A percentile compares a stretch with the other conserved stretches of the same genome.
Conservation (phyloP, 495 filamentous ascomycete species). For the Copromyces sp. region DNA sequence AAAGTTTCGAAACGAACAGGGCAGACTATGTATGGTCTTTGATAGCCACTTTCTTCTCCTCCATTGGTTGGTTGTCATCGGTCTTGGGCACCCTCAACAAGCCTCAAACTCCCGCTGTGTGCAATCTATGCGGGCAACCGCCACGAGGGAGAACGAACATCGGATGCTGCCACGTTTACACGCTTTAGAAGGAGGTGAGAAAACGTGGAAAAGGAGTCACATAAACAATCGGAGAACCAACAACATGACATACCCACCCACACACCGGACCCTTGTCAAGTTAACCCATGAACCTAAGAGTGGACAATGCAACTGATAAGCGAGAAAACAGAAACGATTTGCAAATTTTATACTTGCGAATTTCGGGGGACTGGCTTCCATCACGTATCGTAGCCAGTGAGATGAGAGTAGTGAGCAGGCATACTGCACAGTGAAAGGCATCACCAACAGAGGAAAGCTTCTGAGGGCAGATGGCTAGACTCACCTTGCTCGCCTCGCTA, state of each 20-base stretch:
- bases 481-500: neutral
- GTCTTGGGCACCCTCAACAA: neutral
- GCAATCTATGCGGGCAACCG: neutral
- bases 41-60: neutral
- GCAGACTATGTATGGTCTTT: neutral
- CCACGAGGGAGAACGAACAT: neutral
- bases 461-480: neutral
- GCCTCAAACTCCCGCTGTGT: neutral
- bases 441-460: neutral
- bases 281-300: neutral
- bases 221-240: neutral
- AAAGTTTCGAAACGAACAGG: neutral
- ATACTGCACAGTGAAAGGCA: neutral
- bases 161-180: neutral
- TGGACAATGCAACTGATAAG: neutral
- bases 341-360: neutral
- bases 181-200: neutral
- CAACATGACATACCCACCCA: neutral
- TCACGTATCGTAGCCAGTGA: neutral
- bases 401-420: neutral
- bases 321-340: neutral
- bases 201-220: neutral
- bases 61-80: neutral
- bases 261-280: neutral
- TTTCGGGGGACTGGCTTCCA: neutral